Evolutionary conservation across 495 filamentous ascomycete genomes (phyloP), one percentile per base, ranked within the genome.

Genomic region (Penicillium soppii): DNA sequence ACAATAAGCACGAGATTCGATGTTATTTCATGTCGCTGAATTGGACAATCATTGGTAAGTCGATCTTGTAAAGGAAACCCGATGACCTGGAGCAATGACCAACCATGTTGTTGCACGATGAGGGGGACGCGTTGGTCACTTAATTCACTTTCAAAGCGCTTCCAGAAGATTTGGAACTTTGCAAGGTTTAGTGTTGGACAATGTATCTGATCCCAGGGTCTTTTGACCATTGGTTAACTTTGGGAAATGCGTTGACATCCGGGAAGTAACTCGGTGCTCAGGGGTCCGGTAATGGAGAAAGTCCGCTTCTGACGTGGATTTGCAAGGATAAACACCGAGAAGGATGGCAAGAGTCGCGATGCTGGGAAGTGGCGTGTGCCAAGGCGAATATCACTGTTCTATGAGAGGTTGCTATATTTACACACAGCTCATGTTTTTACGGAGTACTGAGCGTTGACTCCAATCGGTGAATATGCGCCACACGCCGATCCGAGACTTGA

Each of bases 381-480:
- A 29, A 40, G 36, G 9, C 17, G 17, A 15, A 17, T 5, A 10
- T 37, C n/a, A n/a, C 17, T 47, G 29, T 8, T 30, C 6, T 26
- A 19, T 39, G 5, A 38, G 13, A 38, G 10, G 44, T 38, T 37
- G 22, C 45, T 47, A 47, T 47, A 47, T 38, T 39, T 47, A 12
- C 38, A 10, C 19, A 30, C n/a, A n/a, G n/a, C n/a, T n/a, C n/a
- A n/a, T n/a, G n/a, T n/a, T n/a, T n/a, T n/a, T n/a, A n/a, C n/a
- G n/a, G n/a, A n/a, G n/a, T 6, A 25, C 17, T 32, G 17, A 26
- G 19, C 9, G 9, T n/a, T 33, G 17, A 17, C 26, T 21, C n/a
- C n/a, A 43, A 2, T 3, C 21, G 5, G 7, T 15, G 43, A 45
- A 27, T 27, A 19, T 5, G n/a, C 43, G 29, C 29, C 29, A 36